phyloP scores from a whole-genome alignment of 805 yeast genomes.

The Sugiyamaella floridensis region DNA sequence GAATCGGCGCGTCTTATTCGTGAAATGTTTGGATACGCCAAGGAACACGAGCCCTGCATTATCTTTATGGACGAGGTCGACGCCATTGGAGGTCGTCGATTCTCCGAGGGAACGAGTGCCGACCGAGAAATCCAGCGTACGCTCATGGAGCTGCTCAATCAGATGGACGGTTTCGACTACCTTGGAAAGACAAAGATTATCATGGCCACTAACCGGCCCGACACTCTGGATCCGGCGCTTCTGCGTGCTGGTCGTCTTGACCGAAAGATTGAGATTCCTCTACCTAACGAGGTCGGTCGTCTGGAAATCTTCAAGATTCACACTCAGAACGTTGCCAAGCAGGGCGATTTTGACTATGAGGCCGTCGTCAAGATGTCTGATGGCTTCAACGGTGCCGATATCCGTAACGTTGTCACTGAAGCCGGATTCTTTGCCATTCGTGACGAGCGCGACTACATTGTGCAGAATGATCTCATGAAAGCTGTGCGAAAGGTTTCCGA shows the following conservation, averaged over 20 bases:
- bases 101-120: conserved; percentile 96
- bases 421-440: conserved; percentile 98
- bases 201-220: conserved; percentile 99
- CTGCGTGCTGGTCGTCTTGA: conserved; percentile 97
- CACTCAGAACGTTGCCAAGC: conserved; percentile 73
- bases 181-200: conserved; percentile 95
- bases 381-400: conserved; percentile 98
- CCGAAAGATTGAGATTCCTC: conserved; percentile 88
- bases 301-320: conserved; percentile 92
- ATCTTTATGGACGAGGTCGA: conserved; percentile 98
- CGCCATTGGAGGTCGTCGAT: conserved; percentile 98
- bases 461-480: conserved; percentile 92
- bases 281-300: conserved; percentile 95
- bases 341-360: conserved; percentile 95
- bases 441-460: conserved; percentile 91
- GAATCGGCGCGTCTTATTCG: conserved; percentile 94
- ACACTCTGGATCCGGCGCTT: conserved; percentile 93
- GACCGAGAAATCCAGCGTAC: conserved; percentile 98
- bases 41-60: conserved; percentile 96
- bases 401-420: conserved; percentile 94
- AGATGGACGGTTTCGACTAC: conserved; percentile 97
- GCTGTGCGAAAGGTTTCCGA: conserved; percentile 98
- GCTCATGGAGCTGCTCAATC: conserved; percentile 90
- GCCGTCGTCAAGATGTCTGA: conserved; percentile 98
- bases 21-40: conserved; percentile 97